Evolutionary conservation across 345 rosid genomes (phyloP).

Genomic region (Populus nigra): DNA sequence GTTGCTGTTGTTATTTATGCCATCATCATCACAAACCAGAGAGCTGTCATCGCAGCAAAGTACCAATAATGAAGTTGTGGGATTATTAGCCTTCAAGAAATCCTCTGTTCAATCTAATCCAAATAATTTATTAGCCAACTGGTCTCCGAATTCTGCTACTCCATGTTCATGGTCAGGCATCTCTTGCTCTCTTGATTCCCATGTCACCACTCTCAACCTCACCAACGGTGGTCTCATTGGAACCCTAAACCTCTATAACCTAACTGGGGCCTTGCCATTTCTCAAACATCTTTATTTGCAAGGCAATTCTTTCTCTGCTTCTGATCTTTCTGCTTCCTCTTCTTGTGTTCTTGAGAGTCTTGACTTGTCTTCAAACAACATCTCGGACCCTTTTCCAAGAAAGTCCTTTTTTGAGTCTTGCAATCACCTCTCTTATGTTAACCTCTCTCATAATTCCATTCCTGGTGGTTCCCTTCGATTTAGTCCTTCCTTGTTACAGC

Average conservation of each 20-base stretch:
- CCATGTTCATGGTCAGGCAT: slow-evolving; percentile 78
- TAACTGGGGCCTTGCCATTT: slow-evolving; percentile 45
- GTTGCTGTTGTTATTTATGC: slow-evolving; percentile 6
- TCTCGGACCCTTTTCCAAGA: slow-evolving; percentile 46
- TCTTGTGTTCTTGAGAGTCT: slow-evolving; percentile 49
- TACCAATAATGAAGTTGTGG: slow-evolving; percentile 38
- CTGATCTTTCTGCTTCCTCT: slow-evolving; percentile 37
- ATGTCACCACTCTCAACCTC: slow-evolving; percentile 50
- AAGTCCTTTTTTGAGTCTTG: slow-evolving; percentile 45
- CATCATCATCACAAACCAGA: slow-evolving; percentile 28
- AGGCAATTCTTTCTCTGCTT: slow-evolving; percentile 56
- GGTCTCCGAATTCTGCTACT: slow-evolving; percentile 43
- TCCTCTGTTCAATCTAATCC: slow-evolving; percentile 65
- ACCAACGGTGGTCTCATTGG: slow-evolving; percentile 53
- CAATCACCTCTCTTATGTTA: slow-evolving; percentile 34
- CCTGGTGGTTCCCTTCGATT: slow-evolving; percentile 48
- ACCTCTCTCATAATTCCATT: slow-evolving; percentile 54
- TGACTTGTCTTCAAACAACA: slow-evolving; percentile 66
- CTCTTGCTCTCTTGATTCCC: slow-evolving; percentile 52
- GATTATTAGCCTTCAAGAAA: slow-evolving; percentile 61
- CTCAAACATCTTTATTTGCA: slow-evolving; percentile 49
- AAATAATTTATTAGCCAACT: slow-evolving; percentile 40
- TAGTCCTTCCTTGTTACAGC: slow-evolving; percentile 47
- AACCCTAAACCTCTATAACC: slow-evolving; percentile 44
- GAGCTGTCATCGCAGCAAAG: slow-evolving; percentile 22